Evolutionary conservation across 2,329 filamentous ascomycete species (phyloP), one percentile per base, ranked within the genome.

Genomic region (Pseudopyrenochaeta lycopersici): DNA sequence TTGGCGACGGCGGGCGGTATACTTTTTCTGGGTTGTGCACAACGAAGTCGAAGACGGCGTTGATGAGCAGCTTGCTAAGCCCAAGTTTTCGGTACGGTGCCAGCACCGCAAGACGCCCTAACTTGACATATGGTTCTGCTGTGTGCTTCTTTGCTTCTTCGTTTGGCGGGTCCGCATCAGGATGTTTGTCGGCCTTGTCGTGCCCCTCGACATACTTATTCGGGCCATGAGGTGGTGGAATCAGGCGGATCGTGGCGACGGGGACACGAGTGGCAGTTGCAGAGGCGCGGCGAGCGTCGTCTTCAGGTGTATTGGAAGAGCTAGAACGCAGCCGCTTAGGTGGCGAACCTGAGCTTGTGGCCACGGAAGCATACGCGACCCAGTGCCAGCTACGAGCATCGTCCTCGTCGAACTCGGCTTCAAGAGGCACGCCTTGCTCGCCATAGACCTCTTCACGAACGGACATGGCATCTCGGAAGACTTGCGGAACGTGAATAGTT

Each of bases 341-440:
- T 2, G 76, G 71, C 14, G 65, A 56, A 7, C 55, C 53, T 5
- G 70, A 53, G 15, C 64, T 79, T 48, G 83, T 83, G 53, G 71
- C 73, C 50, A 89, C 82, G 14, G 83, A 87, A 42, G 86, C 86
- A 75, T 96, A 97, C n/a, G 88, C 81, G 27, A 97, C 88, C 90
- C 91, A 97, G 76, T 97, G 92, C 77, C 88, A 94, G 63, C 87
- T 88, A 31, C 90, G 85, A 1, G 83, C 63, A 73, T 98, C 94
- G 71, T 97, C 92, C 1, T 82, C 78, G 78, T 97, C 94, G 61
- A 91, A 83, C 74, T 98, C 93, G 60, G 87, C 85, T 32, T 89
- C 86, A 1, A 86, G 75, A 0, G 80, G 77, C 23, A 85, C 80
- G 18, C 78, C 74, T 59, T 88, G 85, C 68, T 87, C 85, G 52